phyloP scores from a whole-genome alignment of 306 rosid genomes.

The Macrotyloma uniflorum region DNA sequence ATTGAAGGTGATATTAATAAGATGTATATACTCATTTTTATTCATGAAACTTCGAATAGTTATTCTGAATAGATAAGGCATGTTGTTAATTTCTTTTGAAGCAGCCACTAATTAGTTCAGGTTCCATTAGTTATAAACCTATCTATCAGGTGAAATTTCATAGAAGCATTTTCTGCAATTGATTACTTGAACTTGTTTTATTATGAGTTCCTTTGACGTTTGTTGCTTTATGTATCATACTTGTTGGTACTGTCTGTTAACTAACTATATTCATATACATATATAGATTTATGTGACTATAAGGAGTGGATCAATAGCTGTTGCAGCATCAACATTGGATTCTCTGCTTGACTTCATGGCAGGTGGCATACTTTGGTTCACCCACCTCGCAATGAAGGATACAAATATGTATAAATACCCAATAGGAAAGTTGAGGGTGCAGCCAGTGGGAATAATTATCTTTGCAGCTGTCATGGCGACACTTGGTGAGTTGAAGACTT shows the following conservation, averaged over 20 bases:
- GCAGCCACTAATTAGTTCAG: not conserved
- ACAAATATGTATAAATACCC: constrained; percentile 78
- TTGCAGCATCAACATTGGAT: constrained; percentile 81
- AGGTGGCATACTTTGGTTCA: constrained; percentile 94
- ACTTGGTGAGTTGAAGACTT: constrained; percentile 47
- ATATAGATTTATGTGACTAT: constrained; percentile 63
- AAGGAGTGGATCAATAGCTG: constrained; percentile 75
- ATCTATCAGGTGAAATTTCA: not conserved
- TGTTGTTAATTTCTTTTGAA: not conserved
- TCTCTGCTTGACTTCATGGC: constrained; percentile 87
- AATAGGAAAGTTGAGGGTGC: constrained; percentile 88
- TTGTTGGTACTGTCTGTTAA: constrained; percentile 10
- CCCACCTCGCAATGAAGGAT: constrained; percentile 82
- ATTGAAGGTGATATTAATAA: constrained; percentile 52
- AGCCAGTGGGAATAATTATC: constrained; percentile 93
- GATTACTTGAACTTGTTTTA: not conserved
- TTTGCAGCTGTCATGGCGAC: constrained; percentile 98
- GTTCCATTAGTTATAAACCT: not conserved
- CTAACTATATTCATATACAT: not conserved
- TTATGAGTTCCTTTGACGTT: not conserved
- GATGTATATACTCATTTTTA: not conserved
- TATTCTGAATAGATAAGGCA: not conserved
- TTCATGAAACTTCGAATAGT: constrained; percentile 25
- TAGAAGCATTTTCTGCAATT: not conserved
- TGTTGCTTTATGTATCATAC: not conserved